Evolutionary conservation across 257 asterid genomes (phyloP), one percentile per base, ranked within the genome.

Genomic region (Agastache rugosa): DNA sequence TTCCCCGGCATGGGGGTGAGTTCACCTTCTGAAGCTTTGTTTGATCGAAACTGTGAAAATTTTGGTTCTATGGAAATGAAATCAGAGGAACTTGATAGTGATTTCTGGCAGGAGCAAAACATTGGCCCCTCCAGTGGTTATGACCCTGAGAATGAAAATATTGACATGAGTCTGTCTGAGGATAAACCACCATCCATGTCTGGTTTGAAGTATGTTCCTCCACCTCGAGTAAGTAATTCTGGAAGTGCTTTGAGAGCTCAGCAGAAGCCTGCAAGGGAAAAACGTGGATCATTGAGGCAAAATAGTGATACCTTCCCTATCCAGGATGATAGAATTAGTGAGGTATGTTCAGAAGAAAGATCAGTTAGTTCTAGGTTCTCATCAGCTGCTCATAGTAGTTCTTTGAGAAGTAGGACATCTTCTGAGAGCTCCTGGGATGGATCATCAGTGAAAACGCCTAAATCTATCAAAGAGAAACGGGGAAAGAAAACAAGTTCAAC

Each of bases 101-200:
- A 85, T 65, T 74, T 78, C 74, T 89, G 96, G 96, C 90, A 78
- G 77, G 98, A 88, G 80, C 95, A 77, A 73, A 91, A 87, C 73
- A 82, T 68, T 55, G 81, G 83, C 48, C 83, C 89, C 53, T 77
- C 84, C 31, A 79, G 83, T 61, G 83, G 84, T 63, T 74, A 74
- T 78, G 93, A 80, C 71, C 84, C 81, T 73, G 91, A 84, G 67
- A 82, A 81, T 77, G 94, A 87, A 67, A 88, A 80, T 74, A 73
- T 70, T 66, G 93, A 88, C 77, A 27, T 11, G 50, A 75, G 68
- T 63, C 87, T 67, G 23, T 64, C 88, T 22, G 96, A 86, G 72
- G 85, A 85, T 69, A 90, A 82, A 79, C 84, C 77, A 69, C 77
- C 79, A 27, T 63, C 58, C 11, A 75, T 78, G 23, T 71, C 93